Evolutionary conservation across 1,284 basidiomycete species (phyloP).

Genomic region (Rhodotorula sp.): DNA sequence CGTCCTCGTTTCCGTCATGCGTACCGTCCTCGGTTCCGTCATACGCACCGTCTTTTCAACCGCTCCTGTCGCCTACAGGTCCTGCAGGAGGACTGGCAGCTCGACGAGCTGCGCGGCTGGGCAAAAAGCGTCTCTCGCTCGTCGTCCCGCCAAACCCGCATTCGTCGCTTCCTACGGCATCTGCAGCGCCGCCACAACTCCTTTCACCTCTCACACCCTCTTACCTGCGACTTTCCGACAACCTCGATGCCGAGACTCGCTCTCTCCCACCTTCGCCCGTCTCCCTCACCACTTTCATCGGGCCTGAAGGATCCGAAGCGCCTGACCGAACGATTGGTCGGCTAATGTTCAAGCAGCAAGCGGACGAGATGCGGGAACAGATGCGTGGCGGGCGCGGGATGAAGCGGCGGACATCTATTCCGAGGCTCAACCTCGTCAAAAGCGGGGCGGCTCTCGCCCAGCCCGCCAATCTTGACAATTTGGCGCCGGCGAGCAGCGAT

Average conservation of each 20-base stretch:
- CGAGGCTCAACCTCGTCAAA: constrained; percentile 27
- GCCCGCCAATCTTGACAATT: constrained; percentile 8
- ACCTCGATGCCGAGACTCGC: constrained; percentile 31
- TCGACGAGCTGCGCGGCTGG: constrained; percentile 32
- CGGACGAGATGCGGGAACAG: constrained; percentile 42
- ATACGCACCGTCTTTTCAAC: constrained; percentile 3
- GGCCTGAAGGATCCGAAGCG: constrained; percentile 33
- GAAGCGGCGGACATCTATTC: constrained; percentile 36
- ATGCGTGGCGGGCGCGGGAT: constrained; percentile 38
- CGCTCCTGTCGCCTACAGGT: not conserved
- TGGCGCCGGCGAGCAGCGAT: not conserved
- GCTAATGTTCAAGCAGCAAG: constrained; percentile 39
- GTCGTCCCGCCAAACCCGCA: constrained; percentile 26
- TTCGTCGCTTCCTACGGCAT: not conserved
- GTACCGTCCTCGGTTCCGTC: not conserved
- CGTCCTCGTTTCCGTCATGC: not conserved
- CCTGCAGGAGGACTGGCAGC: constrained; percentile 34
- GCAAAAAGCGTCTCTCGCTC: constrained; percentile 40
- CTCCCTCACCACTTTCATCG: constrained; percentile 36
- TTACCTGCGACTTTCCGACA: constrained; percentile 11
- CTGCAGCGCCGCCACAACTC: not conserved
- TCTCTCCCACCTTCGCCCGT: constrained; percentile 37
- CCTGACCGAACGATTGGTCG: constrained; percentile 38
- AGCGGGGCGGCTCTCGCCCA: constrained; percentile 1
- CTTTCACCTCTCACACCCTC: constrained; percentile 25